phyloP scores from a whole-genome alignment of 2,329 filamentous ascomycete genomes.

The Biscogniauxia mediterranea region DNA sequence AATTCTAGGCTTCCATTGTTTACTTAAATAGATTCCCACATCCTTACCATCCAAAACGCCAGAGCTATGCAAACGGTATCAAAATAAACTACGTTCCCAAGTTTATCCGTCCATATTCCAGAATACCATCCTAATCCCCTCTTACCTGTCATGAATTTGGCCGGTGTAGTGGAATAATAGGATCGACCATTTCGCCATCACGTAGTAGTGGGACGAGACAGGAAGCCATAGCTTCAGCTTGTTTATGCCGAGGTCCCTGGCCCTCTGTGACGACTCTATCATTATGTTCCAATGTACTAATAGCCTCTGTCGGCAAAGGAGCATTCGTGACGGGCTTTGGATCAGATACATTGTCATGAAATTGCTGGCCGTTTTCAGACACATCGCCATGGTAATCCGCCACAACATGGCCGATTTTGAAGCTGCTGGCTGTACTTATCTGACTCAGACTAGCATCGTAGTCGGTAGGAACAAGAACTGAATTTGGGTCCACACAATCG shows the following conservation, averaged over 20 bases:
- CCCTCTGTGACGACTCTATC: background rate
- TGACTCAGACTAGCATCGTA: background rate
- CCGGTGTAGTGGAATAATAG: slow-evolving; percentile 25
- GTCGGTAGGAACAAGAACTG: slow-evolving; percentile 38
- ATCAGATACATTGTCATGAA: background rate
- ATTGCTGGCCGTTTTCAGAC: slow-evolving; percentile 1
- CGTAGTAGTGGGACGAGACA: slow-evolving; percentile 45
- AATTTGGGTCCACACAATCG: slow-evolving; percentile 63
- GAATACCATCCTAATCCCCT: background rate
- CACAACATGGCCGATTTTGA: background rate
- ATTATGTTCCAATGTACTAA: background rate
- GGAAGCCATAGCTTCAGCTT: slow-evolving; percentile 35
- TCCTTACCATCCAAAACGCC: slow-evolving; percentile 19
- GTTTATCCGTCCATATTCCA: background rate
- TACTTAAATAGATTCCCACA: background rate
- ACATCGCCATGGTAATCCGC: background rate
- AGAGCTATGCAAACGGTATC: slow-evolving; percentile 24
- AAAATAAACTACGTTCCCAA: slow-evolving; percentile 8
- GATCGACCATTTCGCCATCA: slow-evolving; percentile 33
- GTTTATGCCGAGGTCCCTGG: background rate
- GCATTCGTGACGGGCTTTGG: background rate
- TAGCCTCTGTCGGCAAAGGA: background rate
- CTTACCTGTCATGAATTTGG: slow-evolving; percentile 20
- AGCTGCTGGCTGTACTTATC: background rate
- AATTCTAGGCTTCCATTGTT: background rate